Base-by-base conservation (phyloP, 2,329 filamentous ascomycete species). In the Stromatinia cepivora region DNA sequence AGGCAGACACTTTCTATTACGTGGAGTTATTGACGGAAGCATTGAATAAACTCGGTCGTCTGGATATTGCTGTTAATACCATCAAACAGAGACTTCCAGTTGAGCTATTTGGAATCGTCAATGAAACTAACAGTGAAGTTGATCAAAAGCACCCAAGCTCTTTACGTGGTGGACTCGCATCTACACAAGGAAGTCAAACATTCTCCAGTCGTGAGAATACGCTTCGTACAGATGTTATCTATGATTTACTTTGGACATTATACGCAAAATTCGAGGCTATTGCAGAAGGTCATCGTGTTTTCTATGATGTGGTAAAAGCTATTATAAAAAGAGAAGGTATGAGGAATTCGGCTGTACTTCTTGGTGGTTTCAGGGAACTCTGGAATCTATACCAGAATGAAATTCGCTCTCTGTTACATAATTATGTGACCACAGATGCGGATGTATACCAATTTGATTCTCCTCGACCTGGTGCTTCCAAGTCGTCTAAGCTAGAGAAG, bases 311-410 rank as follows among this genome's bases (percentile, higher is more conserved):
- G 59, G 90, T 97, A 76, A 90, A 90, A 72, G 92, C 92, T 0
- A 92, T 99, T 70, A 88, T 94, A 67, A 88, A 90, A 72, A 88
- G 96, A 63, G 94, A 98, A 77, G 91, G 91, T 6, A 63, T 80
- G 78, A 68, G 88, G 79, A 83, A 90, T 82, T 82, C 87, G 75
- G 85, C 82, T 53, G 85, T 87, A 0, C 84, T 98, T 63, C 90
- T 93, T 8, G 90, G 93, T 68, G 93, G 93, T 69, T 99, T 99
- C 81, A 95, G 94, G 77, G 95, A 98, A 81, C 82, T 99, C 53
- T 99, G 96, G 96, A 97, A 97, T 78, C 83, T 99, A 10, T 94
- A 97, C 76, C 95, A 99, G 78, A 98, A 96, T 80, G 95, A 99
- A 84, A 98, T 99, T 73, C 88, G 94, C 54, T 96, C 94, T 7